These are phyloP conservation scores for Oryza glumipatula DNA, from an alignment of 176 grass and related monocot species.

Conservation along the genomic window DNA sequence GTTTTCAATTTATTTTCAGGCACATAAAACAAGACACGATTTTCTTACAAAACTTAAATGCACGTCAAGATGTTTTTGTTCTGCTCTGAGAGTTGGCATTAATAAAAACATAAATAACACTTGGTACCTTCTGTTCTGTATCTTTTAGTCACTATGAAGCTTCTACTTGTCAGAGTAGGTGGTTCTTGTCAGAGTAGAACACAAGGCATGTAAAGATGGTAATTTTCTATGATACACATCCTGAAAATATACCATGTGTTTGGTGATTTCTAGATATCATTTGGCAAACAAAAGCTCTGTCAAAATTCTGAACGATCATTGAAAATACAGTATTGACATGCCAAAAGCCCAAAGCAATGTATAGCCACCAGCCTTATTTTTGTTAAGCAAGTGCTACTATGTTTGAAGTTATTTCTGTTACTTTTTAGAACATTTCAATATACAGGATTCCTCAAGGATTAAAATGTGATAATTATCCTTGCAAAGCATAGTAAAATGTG, in stretches of 20 bases:
- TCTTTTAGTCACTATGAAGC: not conserved
- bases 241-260: too few species aligned
- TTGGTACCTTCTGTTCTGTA: not conserved
- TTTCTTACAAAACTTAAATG: too few species aligned
- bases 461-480: not conserved
- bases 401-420: not conserved
- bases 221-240: too few species aligned
- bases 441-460: too few species aligned
- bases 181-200: not conserved
- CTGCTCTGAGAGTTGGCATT: too few species aligned
- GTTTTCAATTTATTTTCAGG: not conserved
- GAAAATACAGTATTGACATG: not conserved
- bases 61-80: too few species aligned
- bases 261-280: not conserved
- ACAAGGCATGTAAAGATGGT: not conserved
- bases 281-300: conserved; percentile 5
- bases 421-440: not conserved
- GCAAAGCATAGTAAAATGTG: conserved; percentile 1
- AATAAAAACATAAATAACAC: too few species aligned
- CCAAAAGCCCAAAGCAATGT: not conserved
- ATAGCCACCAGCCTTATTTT: not conserved
- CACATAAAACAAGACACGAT: not conserved
- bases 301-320: not conserved
- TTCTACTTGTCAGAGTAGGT: too few species aligned
- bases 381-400: not conserved